These are phyloP conservation scores for Alternaria metachromatica DNA, from an alignment of 2,329 filamentous ascomycete species.

Conservation along the genomic window DNA sequence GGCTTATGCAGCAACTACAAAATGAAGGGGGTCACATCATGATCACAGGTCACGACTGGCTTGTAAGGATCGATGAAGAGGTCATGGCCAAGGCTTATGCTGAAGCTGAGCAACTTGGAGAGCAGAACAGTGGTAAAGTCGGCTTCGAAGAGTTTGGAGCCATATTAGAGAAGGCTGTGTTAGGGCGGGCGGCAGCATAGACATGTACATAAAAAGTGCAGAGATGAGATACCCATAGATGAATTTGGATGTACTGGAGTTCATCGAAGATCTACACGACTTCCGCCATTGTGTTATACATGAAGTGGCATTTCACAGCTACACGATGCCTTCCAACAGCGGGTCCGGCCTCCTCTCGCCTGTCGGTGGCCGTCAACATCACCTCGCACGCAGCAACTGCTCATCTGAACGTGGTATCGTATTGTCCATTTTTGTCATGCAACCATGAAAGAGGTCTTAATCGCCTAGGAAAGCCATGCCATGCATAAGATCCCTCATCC, in stretches of 20 bases:
- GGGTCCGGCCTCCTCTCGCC: neutral
- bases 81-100: slow-evolving; percentile 52
- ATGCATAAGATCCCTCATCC: slow-evolving; percentile 45
- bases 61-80: slow-evolving; percentile 48
- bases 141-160: slow-evolving; percentile 48
- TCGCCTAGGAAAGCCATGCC: slow-evolving; percentile 48
- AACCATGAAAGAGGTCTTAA: slow-evolving; percentile 50
- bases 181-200: slow-evolving; percentile 22
- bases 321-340: neutral
- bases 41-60: slow-evolving; percentile 54
- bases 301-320: neutral
- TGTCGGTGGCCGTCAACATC: slow-evolving; percentile 7
- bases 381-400: slow-evolving; percentile 14
- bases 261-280: neutral
- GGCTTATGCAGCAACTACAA: slow-evolving; percentile 43
- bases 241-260: neutral
- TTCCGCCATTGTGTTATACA: neutral
- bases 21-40: slow-evolving; percentile 42
- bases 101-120: slow-evolving; percentile 37
- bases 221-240: slow-evolving; percentile 11
- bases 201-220: slow-evolving; percentile 3
- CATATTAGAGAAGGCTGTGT: slow-evolving; percentile 47
- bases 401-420: slow-evolving; percentile 20
- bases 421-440: slow-evolving; percentile 49
- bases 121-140: slow-evolving; percentile 39